Conservation (phyloP, 495 filamentous ascomycete species). For the Bathelium albidoporum region DNA sequence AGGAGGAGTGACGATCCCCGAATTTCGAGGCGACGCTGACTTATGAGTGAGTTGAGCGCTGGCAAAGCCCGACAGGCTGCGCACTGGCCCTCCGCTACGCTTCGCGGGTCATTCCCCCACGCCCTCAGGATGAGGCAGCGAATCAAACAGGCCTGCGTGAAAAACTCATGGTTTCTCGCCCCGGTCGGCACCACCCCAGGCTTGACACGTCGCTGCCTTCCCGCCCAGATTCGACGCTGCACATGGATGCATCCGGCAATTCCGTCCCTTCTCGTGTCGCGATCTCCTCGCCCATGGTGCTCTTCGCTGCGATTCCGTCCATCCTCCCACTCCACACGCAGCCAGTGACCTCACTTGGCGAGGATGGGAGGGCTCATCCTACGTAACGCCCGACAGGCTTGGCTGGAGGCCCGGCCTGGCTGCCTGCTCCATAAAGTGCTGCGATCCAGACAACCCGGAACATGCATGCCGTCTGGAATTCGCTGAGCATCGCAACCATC, state of each 20-base stretch:
- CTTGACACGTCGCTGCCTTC: not conserved
- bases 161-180: not conserved
- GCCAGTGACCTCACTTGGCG: not conserved
- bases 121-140: not conserved
- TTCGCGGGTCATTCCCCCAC: not conserved
- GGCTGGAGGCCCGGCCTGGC: not conserved
- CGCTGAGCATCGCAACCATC: not conserved
- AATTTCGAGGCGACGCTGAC: slow-evolving; percentile 1
- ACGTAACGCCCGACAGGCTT: not conserved
- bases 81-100: not conserved
- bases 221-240: not conserved
- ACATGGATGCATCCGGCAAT: not conserved
- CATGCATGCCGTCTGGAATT: not conserved
- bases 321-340: not conserved
- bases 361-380: not conserved
- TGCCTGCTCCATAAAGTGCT: not conserved
- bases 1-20: not conserved
- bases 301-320: not conserved
- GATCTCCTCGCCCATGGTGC: not conserved
- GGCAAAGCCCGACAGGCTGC: not conserved
- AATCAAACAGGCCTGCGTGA: not conserved
- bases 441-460: not conserved
- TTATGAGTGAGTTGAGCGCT: not conserved
- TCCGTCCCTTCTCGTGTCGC: not conserved
- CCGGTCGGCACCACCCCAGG: not conserved